phyloP scores from a whole-genome alignment of 2,329 filamentous ascomycete genomes.

The Bipolaris oryzae region DNA sequence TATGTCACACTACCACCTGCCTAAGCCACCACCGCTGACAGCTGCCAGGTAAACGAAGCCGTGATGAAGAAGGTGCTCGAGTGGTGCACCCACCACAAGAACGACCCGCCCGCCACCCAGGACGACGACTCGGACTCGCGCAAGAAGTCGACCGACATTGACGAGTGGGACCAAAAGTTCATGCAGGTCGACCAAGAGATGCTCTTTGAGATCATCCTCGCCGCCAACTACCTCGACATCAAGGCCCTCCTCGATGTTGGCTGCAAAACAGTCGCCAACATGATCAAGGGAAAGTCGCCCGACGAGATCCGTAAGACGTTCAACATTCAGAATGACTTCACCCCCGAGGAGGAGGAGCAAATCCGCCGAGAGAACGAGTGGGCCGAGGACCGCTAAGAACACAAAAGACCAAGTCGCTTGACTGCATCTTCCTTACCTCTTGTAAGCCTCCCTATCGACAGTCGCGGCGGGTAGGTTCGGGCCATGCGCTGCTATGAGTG shows the following conservation, averaged over 20 bases:
- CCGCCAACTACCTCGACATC: conserved; percentile 98
- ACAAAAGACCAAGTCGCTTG: not conserved
- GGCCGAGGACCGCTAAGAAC: conserved; percentile 50
- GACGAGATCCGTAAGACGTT: conserved; percentile 99
- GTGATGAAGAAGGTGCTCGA: conserved; percentile 96
- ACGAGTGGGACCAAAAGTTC: conserved; percentile 99
- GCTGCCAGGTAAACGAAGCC: conserved; percentile 75
- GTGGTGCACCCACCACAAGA: conserved; percentile 95
- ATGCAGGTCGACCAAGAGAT: conserved; percentile 99
- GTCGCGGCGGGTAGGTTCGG: conserved; percentile 3
- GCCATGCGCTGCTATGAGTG: not conserved
- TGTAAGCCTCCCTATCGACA: conserved; percentile 7
- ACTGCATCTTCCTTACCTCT: not conserved
- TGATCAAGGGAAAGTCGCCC: conserved; percentile 99
- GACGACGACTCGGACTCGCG: conserved; percentile 93
- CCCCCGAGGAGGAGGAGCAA: conserved; percentile 97
- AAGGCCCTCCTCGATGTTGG: conserved; percentile 97
- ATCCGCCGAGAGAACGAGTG: conserved; percentile 66
- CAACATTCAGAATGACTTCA: conserved; percentile 99
- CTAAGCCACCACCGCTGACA: conserved; percentile 32
- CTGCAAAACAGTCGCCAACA: conserved; percentile 99
- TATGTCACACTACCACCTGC: conserved; percentile 33
- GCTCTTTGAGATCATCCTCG: conserved; percentile 98
- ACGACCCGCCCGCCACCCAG: conserved; percentile 78
- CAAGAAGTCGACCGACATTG: conserved; percentile 98